These are phyloP conservation scores for Dianthus caryophyllus DNA, from an alignment of 148 eudicot genomes.

Conservation along the genomic window DNA sequence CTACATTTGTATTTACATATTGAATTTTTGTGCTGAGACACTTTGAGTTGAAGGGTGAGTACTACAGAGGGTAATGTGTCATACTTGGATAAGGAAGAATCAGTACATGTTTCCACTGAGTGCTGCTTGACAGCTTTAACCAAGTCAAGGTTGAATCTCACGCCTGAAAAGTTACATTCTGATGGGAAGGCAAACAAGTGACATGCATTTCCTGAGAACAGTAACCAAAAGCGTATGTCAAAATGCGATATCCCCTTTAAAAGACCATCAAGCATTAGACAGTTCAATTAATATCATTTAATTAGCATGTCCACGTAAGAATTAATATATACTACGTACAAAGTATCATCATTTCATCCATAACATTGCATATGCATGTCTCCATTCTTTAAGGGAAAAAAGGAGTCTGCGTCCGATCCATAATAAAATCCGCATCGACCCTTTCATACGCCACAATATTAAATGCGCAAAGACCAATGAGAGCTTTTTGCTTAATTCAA, in stretches of 20 bases:
- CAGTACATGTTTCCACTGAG: conserved; percentile 42
- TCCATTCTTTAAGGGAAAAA: too few species aligned
- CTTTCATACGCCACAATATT: too few species aligned
- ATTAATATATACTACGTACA: too few species aligned
- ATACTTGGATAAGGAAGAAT: conserved; percentile 52
- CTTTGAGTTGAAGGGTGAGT: not conserved
- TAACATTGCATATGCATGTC: not conserved
- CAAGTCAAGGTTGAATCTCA: conserved; percentile 67
- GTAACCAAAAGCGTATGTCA: conserved; percentile 14
- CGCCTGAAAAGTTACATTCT: conserved; percentile 95
- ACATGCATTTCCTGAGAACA: conserved; percentile 46
- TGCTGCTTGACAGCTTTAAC: conserved; percentile 60
- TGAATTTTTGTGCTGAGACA: not conserved
- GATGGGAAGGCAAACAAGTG: conserved; percentile 98
- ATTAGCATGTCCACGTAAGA: not conserved
- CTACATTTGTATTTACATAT: not conserved
- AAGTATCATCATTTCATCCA: not conserved
- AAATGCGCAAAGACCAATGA: too few species aligned
- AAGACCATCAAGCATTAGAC: not conserved
- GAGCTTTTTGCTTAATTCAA: too few species aligned
- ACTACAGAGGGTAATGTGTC: conserved; percentile 4
- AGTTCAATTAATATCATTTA: not conserved
- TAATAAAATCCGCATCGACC: too few species aligned
- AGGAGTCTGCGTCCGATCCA: too few species aligned
- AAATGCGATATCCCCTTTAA: not conserved